phyloP scores from a whole-genome alignment of 2,329 filamentous ascomycete species.

The Fusarium goolgardi region DNA sequence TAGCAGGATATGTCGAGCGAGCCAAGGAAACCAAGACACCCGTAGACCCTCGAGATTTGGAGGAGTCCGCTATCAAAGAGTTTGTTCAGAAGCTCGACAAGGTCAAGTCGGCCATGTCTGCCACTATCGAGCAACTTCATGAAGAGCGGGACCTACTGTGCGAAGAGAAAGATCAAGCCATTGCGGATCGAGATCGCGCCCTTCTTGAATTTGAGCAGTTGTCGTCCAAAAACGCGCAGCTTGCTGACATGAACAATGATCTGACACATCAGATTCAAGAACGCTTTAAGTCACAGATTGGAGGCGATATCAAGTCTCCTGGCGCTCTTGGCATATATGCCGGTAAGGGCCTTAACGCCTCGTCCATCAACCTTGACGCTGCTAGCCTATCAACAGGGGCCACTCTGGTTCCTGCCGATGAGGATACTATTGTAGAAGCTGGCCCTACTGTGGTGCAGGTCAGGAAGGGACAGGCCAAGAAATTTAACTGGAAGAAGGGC shows the following conservation, averaged over 20 bases:
- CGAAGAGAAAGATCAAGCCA: slow-evolving; percentile 85
- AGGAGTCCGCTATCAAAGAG: slow-evolving; percentile 91
- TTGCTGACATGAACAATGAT: slow-evolving; percentile 95
- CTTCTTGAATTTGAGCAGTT: slow-evolving; percentile 96
- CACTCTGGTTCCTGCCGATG: slow-evolving; percentile 70
- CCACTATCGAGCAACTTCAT: slow-evolving; percentile 69
- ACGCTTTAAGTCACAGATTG: slow-evolving; percentile 84
- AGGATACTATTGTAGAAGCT: slow-evolving; percentile 74
- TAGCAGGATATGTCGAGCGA: slow-evolving; percentile 87
- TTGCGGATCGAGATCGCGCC: slow-evolving; percentile 89
- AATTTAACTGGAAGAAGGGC: slow-evolving; percentile 99
- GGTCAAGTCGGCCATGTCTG: slow-evolving; percentile 69
- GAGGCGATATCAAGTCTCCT: slow-evolving; percentile 61
- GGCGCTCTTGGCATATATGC: slow-evolving; percentile 70
- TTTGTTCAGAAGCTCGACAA: slow-evolving; percentile 80
- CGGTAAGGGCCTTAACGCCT: slow-evolving; percentile 62
- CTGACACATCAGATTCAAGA: slow-evolving; percentile 94
- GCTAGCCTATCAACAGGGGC: slow-evolving; percentile 67
- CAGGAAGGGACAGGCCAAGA: slow-evolving; percentile 91
- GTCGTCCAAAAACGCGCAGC: slow-evolving; percentile 91
- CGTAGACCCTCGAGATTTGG: slow-evolving; percentile 82
- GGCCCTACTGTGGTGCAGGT: slow-evolving; percentile 97
- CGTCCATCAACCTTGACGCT: slow-evolving; percentile 63
- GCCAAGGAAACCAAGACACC: slow-evolving; percentile 86
- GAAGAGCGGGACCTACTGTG: slow-evolving; percentile 82